Percentiles rank a stretch among this genome's conserved stretches.
These are phyloP conservation scores for Xylaria digitata DNA, from an alignment of 2,329 filamentous ascomycete genomes.

Conservation along the genomic window DNA sequence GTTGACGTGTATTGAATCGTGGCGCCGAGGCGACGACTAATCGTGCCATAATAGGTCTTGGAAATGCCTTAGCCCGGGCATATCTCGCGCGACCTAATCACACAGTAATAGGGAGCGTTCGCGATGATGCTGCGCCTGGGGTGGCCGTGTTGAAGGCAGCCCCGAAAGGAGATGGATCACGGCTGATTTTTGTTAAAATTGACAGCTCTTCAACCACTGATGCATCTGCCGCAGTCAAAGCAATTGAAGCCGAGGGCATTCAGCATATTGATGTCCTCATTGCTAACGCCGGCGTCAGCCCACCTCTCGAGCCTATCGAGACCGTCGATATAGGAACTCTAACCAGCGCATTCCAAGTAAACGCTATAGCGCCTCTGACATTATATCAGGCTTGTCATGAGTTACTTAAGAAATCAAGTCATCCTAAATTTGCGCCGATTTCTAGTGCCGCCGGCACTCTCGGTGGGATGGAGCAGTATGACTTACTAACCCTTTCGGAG, in stretches of 20 bases:
- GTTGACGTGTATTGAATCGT: background rate
- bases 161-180: constrained; percentile 8
- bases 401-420: constrained; percentile 48
- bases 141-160: constrained; percentile 43
- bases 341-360: constrained; percentile 42
- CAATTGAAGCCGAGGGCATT: constrained; percentile 42
- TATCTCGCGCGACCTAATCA: constrained; percentile 52
- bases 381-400: constrained; percentile 47
- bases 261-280: constrained; percentile 50
- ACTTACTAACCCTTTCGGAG: background rate
- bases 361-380: constrained; percentile 45
- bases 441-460: constrained; percentile 46
- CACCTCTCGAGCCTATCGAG: constrained; percentile 43
- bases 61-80: constrained; percentile 43
- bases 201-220: constrained; percentile 45
- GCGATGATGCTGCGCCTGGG: constrained; percentile 43
- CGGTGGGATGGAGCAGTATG: constrained; percentile 34
- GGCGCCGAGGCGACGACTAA: background rate
- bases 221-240: constrained; percentile 41
- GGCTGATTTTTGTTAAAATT: constrained; percentile 46
- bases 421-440: constrained; percentile 49
- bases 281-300: constrained; percentile 51
- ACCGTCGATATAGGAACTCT: constrained; percentile 47
- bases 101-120: constrained; percentile 55
- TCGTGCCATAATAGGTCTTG: constrained; percentile 46